Conservation (phyloP, 2,329 filamentous ascomycete genomes). For the Aspergillus sp. region DNA sequence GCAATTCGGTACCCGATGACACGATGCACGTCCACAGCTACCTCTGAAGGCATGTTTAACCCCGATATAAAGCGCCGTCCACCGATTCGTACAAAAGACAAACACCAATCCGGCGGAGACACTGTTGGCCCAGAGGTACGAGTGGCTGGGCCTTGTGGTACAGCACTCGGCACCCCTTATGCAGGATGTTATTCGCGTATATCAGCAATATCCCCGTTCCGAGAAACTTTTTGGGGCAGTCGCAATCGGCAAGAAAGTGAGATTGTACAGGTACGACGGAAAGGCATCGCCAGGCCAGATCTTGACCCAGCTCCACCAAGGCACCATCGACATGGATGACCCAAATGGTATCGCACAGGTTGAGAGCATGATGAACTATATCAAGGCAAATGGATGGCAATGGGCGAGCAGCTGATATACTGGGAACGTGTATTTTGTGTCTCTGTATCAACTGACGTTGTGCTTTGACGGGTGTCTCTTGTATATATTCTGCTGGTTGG, state of each 20-base stretch:
- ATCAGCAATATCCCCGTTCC: neutral
- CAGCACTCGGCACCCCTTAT: constrained; percentile 13
- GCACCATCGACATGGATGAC: neutral
- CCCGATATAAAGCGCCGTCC: constrained; percentile 12
- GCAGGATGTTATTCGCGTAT: neutral
- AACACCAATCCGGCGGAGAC: constrained; percentile 5
- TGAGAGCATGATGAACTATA: constrained; percentile 2
- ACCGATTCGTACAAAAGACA: constrained; percentile 17
- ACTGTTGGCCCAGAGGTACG: neutral
- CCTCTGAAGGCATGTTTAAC: neutral
- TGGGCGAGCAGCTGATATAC: too few species aligned
- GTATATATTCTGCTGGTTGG: too few species aligned
- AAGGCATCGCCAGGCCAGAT: neutral
- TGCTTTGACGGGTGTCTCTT: too few species aligned
- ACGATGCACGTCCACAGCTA: neutral
- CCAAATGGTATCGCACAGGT: neutral
- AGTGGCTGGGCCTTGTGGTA: neutral
- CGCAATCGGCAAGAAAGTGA: constrained; percentile 6
- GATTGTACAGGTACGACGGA: constrained; percentile 3
- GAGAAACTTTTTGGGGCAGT: neutral
- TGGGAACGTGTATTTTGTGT: too few species aligned
- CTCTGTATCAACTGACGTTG: too few species aligned
- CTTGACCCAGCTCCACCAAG: neutral
- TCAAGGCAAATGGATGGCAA: constrained; percentile 3
- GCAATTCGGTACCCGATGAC: constrained; percentile 12